Conservation (phyloP, 495 filamentous ascomycete genomes). For the Penicillium diatomitis region DNA sequence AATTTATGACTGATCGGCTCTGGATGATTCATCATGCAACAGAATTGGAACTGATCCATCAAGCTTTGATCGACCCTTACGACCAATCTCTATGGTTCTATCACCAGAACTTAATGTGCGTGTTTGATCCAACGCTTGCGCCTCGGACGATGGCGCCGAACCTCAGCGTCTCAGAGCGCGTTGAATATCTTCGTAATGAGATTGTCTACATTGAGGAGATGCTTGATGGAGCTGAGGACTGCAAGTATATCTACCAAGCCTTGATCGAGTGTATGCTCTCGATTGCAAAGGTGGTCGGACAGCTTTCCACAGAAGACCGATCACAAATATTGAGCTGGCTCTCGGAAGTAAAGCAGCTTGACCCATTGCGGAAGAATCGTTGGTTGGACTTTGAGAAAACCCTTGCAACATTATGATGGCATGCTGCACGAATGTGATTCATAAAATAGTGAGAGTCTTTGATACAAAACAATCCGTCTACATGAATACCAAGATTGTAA, state of each 20-base stretch:
- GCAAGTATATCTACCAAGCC: slow-evolving; percentile 74
- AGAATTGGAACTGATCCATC: slow-evolving; percentile 67
- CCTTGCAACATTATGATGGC: not conserved
- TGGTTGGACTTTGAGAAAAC: slow-evolving; percentile 54
- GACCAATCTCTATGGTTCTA: slow-evolving; percentile 97
- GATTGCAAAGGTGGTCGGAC: slow-evolving; percentile 27
- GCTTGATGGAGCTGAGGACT: slow-evolving; percentile 62
- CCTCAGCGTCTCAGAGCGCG: slow-evolving; percentile 50
- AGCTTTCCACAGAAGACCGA: slow-evolving; percentile 27
- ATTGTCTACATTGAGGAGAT: slow-evolving; percentile 63
- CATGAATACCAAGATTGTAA: no score
- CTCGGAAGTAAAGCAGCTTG: slow-evolving; percentile 50
- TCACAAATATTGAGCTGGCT: slow-evolving; percentile 50
- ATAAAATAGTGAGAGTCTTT: no score
- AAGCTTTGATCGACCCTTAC: slow-evolving; percentile 77
- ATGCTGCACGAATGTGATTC: not conserved
- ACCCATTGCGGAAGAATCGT: slow-evolving; percentile 59
- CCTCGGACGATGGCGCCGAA: slow-evolving; percentile 52
- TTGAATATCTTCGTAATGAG: slow-evolving; percentile 57
- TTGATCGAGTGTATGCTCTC: slow-evolving; percentile 50
- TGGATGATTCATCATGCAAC: not conserved
- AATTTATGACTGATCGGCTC: not conserved
- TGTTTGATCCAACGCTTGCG: slow-evolving; percentile 42
- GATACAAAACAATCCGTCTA: no score
- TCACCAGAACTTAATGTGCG: slow-evolving; percentile 70